Percentiles rank a stretch among this genome's conserved stretches.
phyloP scores from a whole-genome alignment of 306 rosid species.

The Malus domestica region ASM211411v1 NC_041798.1:2754001-2754500 shows the following conservation, averaged over 20 bases:
- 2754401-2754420: constrained; percentile 45
- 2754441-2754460: background rate
- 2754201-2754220: background rate
- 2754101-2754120: no score
- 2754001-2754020: no score
- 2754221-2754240: background rate
- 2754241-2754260: background rate
- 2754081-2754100: no score
- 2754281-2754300: constrained; percentile 6
- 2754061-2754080: no score
- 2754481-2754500: background rate
- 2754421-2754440: constrained; percentile 44
- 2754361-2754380: constrained; percentile 10
- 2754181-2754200: background rate
- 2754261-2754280: constrained; percentile 14
- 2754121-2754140: no score
- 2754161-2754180: background rate
- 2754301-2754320: constrained; percentile 58
- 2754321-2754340: constrained; percentile 50
- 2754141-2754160: no score
- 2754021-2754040: no score
- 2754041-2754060: no score
- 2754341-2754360: constrained; percentile 32
- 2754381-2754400: constrained; percentile 49
- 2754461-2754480: background rate